Evolutionary conservation across 257 asterid species (phyloP).

Genomic region (Linaria vulgaris): DNA sequence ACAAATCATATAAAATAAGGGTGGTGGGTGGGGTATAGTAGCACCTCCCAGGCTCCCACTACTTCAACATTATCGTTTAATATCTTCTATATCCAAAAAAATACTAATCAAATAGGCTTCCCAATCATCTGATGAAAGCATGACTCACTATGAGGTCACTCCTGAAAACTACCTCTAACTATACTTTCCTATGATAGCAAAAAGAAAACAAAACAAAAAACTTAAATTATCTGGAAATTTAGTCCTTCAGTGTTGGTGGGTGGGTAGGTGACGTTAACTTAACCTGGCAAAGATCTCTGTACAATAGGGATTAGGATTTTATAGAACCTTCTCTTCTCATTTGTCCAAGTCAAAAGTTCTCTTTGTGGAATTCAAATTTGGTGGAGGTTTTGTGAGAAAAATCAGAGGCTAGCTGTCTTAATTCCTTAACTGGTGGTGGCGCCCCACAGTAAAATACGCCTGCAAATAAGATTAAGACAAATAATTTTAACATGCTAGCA

Average conservation of each 20-base stretch:
- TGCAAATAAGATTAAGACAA: conserved; percentile 29
- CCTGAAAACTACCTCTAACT: conserved; percentile 5
- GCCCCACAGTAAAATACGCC: conserved; percentile 97
- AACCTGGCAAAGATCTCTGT: not conserved
- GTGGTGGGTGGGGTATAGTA: conserved; percentile 16
- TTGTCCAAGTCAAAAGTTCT: conserved; percentile 53
- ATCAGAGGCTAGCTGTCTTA: conserved; percentile 63
- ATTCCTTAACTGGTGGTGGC: conserved; percentile 67
- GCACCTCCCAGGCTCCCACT: conserved; percentile 26
- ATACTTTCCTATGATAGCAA: conserved; percentile 4
- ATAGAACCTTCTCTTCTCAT: conserved; percentile 7
- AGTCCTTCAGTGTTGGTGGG: conserved; percentile 25
- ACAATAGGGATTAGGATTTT: conserved; percentile 10
- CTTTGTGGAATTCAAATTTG: conserved; percentile 88
- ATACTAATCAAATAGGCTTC: conserved; percentile 25
- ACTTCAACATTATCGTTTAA: conserved; percentile 15
- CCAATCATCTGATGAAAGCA: conserved; percentile 28
- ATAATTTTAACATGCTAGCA: not conserved
- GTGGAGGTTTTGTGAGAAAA: conserved; percentile 72
- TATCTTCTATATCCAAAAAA: not conserved
- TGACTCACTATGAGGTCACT: conserved; percentile 24
- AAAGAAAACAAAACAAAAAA: not conserved
- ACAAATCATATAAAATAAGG: conserved; percentile 7
- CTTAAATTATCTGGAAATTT: not conserved
- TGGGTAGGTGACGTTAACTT: conserved; percentile 8